phyloP scores from a whole-genome alignment of 371 early-diverging fungal genomes.

The Rhizomucor miehei region DNA sequence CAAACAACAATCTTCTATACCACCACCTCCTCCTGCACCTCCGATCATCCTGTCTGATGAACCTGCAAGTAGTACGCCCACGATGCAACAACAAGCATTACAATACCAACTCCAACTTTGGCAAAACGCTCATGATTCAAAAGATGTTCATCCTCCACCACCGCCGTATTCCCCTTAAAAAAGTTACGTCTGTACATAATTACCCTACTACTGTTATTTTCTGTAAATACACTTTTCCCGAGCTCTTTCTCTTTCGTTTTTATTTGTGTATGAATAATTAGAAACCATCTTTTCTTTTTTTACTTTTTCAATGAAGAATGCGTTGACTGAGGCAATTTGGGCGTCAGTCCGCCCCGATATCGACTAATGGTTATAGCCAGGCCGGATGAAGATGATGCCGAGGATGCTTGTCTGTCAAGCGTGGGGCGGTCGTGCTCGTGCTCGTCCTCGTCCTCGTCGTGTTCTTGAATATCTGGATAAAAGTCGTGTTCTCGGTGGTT shows the following conservation, averaged over 20 bases:
- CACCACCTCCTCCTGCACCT: background rate
- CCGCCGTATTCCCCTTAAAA: slow-evolving; percentile 25
- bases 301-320: slow-evolving; percentile 9
- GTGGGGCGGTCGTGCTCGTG: slow-evolving; percentile 6
- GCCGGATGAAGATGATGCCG: slow-evolving; percentile 21
- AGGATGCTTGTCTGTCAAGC: slow-evolving; percentile 17
- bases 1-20: background rate
- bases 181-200: too few species aligned
- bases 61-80: slow-evolving; percentile 13
- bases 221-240: background rate
- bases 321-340: slow-evolving; percentile 7
- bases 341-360: slow-evolving; percentile 12
- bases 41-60: background rate
- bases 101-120: slow-evolving; percentile 23
- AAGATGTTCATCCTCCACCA: slow-evolving; percentile 11
- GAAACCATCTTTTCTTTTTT: background rate
- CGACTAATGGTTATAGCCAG: slow-evolving; percentile 19
- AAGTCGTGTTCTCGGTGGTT: background rate
- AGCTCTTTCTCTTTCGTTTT: slow-evolving; percentile 3
- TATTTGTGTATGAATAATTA: background rate
- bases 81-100: slow-evolving; percentile 24
- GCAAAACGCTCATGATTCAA: slow-evolving; percentile 10
- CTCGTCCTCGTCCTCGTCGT: slow-evolving; percentile 10
- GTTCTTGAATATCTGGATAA: slow-evolving; percentile 12
- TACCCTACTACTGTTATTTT: too few species aligned